A percentile compares a stretch with the other conserved stretches of the same genome.
Evolutionary conservation across 331 rosid species (phyloP).

Genomic region (Malus hybrid): DNA sequence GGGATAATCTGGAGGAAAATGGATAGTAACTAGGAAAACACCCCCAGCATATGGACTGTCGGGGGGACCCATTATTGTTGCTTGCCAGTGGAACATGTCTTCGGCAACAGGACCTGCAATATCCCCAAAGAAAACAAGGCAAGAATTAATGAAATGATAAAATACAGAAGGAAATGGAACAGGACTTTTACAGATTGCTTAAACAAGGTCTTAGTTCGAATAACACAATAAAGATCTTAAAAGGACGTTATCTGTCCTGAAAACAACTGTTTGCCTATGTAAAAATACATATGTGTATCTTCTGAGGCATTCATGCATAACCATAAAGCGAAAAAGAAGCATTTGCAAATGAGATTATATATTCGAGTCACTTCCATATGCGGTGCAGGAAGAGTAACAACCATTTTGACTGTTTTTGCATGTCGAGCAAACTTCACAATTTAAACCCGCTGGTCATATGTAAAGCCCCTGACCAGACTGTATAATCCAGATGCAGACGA

Average conservation of each 20-base stretch:
- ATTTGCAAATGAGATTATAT: background rate
- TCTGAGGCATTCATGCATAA: background rate
- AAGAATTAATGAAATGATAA: background rate
- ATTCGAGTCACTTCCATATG: background rate
- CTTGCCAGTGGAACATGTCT: conserved; percentile 88
- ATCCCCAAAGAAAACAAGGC: background rate
- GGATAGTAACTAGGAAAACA: conserved; percentile 67
- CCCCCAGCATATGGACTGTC: conserved; percentile 93
- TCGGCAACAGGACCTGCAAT: conserved; percentile 78
- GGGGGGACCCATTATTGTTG: conserved; percentile 86
- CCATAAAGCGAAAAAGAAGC: background rate
- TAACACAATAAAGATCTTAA: background rate
- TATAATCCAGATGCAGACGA: background rate
- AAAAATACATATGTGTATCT: background rate
- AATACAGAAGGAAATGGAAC: background rate
- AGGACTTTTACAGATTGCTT: background rate
- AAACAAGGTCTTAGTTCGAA: background rate
- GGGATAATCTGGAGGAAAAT: conserved; percentile 73
- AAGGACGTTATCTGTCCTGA: background rate
- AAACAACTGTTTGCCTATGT: background rate
- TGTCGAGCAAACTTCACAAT: background rate
- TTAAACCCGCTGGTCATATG: background rate
- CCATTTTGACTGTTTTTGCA: background rate
- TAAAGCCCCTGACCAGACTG: background rate
- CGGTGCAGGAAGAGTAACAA: background rate